A percentile compares a stretch with the other conserved stretches of the same genome.
Conservation (phyloP, 2,329 filamentous ascomycete genomes). For the Penicillium brevicompactum region DNA sequence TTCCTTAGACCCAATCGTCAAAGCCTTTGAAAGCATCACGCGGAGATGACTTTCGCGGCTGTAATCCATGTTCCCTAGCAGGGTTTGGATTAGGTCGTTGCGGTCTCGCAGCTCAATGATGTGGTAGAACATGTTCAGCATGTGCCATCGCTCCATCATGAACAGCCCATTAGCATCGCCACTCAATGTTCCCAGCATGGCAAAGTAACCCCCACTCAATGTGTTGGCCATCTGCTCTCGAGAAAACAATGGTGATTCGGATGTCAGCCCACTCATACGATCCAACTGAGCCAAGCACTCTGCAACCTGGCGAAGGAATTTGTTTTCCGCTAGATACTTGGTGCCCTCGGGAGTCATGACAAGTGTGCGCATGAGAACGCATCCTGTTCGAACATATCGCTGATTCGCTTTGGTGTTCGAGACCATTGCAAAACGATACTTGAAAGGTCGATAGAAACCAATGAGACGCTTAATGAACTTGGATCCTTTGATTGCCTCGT, state of each 20-base stretch:
- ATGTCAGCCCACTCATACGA: constrained; percentile 70
- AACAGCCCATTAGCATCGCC: constrained; percentile 79
- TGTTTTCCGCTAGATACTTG: constrained; percentile 85
- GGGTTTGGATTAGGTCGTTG: constrained; percentile 84
- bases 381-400: constrained; percentile 88
- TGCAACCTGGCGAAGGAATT: constrained; percentile 87
- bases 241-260: constrained; percentile 83
- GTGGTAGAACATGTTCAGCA: constrained; percentile 99
- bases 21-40: constrained; percentile 87
- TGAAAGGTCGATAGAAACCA: constrained; percentile 95
- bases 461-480: constrained; percentile 95
- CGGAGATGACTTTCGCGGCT: constrained; percentile 83
- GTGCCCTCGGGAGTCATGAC: constrained; percentile 83
- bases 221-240: constrained; percentile 81
- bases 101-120: constrained; percentile 90
- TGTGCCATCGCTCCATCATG: constrained; percentile 93
- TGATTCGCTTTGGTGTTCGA: constrained; percentile 91
- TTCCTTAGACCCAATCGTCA: constrained; percentile 87
- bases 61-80: constrained; percentile 92
- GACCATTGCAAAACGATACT: constrained; percentile 88
- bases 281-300: constrained; percentile 96
- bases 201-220: constrained; percentile 89
- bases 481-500: constrained; percentile 90
- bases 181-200: constrained; percentile 85
- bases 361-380: constrained; percentile 81